phyloP scores from a whole-genome alignment of 2,329 filamentous ascomycete genomes.

The Ceratocystis lukuohia region DNA sequence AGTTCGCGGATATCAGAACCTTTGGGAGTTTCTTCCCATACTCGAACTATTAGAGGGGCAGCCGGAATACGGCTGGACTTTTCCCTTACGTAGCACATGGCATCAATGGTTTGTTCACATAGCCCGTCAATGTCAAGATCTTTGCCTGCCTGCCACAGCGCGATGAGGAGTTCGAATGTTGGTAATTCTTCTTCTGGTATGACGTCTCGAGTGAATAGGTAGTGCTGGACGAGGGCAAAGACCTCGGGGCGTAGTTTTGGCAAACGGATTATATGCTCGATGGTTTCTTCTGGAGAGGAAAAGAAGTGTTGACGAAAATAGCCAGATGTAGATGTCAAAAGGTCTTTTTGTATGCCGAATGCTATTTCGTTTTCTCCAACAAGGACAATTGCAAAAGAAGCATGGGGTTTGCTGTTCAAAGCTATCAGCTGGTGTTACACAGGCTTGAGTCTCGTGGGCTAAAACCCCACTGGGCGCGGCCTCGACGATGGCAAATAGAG shows the following conservation, averaged over 20 bases:
- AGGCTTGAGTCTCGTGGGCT: neutral
- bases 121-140: slow-evolving; percentile 40
- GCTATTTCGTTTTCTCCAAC: slow-evolving; percentile 40
- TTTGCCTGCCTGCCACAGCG: slow-evolving; percentile 43
- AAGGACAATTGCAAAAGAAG: slow-evolving; percentile 41
- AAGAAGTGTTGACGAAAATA: slow-evolving; percentile 37
- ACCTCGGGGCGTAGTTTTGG: slow-evolving; percentile 36
- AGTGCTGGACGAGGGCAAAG: slow-evolving; percentile 43
- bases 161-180: slow-evolving; percentile 41
- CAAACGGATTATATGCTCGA: slow-evolving; percentile 40
- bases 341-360: slow-evolving; percentile 47
- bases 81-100: slow-evolving; percentile 43
- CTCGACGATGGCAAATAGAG: too few relatives aligned
- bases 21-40: slow-evolving; percentile 49
- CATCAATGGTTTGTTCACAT: slow-evolving; percentile 42
- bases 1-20: slow-evolving; percentile 46
- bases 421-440: slow-evolving; percentile 1
- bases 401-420: slow-evolving; percentile 37
- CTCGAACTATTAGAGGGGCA: slow-evolving; percentile 44
- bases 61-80: slow-evolving; percentile 43
- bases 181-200: slow-evolving; percentile 33
- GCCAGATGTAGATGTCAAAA: slow-evolving; percentile 39
- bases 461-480: too few relatives aligned
- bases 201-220: slow-evolving; percentile 39
- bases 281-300: slow-evolving; percentile 26